Evolutionary conservation across 2,329 filamentous ascomycete species (phyloP).

Genomic region (Venturia aucupariae): DNA sequence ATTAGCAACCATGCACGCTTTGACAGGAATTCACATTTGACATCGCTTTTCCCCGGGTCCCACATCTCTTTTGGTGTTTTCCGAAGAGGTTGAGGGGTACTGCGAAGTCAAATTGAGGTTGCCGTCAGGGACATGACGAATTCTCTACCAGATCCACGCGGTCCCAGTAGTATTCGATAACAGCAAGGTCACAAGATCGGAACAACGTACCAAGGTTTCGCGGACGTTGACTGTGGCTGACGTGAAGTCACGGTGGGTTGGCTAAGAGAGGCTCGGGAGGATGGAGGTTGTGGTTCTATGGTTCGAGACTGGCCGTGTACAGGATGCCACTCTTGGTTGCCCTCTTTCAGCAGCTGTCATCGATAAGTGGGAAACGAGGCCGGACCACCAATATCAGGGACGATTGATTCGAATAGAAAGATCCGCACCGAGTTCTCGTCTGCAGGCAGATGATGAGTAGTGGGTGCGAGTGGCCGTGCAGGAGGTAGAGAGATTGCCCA

Average conservation of each 20-base stretch:
- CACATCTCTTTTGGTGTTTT: not conserved
- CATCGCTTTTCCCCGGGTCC: not conserved
- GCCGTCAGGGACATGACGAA: not conserved
- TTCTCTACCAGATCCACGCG: not conserved
- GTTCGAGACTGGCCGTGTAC: not conserved
- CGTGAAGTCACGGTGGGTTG: not conserved
- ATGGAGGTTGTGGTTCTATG: constrained; percentile 2
- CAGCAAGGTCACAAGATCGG: not conserved
- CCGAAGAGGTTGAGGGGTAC: not conserved
- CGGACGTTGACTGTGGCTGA: not conserved
- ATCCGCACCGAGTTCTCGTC: constrained; percentile 8
- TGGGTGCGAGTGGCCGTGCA: constrained; percentile 8
- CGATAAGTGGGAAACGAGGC: constrained; percentile 6
- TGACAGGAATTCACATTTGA: not conserved
- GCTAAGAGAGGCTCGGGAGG: not conserved
- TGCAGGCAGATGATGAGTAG: constrained; percentile 7
- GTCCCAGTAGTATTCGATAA: not conserved
- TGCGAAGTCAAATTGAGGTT: not conserved
- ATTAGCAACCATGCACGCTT: not conserved
- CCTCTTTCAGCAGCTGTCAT: constrained; percentile 3
- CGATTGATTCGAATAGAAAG: constrained; percentile 11
- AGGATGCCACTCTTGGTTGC: not conserved
- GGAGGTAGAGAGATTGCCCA: constrained; percentile 6
- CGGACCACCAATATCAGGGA: constrained; percentile 8
- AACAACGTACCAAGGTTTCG: not conserved